Base-by-base conservation (phyloP, 1,284 basidiomycete species). In the Cryptococcus sp. region DNA sequence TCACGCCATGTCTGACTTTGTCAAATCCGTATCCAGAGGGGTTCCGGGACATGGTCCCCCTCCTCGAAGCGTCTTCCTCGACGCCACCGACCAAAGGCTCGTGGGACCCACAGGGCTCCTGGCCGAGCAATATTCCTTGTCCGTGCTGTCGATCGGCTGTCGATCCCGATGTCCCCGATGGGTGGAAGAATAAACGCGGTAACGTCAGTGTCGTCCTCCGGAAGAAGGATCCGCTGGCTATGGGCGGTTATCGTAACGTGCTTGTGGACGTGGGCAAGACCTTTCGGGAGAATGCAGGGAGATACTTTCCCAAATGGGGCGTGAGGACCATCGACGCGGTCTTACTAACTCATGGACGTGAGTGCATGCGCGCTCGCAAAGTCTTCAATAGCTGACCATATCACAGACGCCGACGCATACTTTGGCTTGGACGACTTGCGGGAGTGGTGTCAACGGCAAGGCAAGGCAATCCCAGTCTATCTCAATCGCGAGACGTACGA, bases 201-300 rank as follows among this genome's bases (percentile, higher is more conserved):
- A 80, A 80, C 62, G 77, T 76, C 11, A 68, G 71, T 23, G 66
- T 73, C 6, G 60, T 79, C 8, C 47, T 79, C 3, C 58, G 74
- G 38, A 71, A 67, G 50, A 57, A 65, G 49, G 31, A 35, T 35
- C 31, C 31, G 8, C 65, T 50, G 5, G 17, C 19, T 8, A 61
- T 69, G 42, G 74, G 72, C 15, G 57, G 64, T 53, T 75, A 68
- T 64, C 70, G 68, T 57, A 80, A 78, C 45, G 68, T 80, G 25
- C 61, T 81, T n/a, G 72, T 81, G 7, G 80, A 81, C 59, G 79
- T 79, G 15, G 80, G 78, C 38, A 80, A 80, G 68, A 78, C 75
- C n/a, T 80, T 80, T 59, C 64, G 76, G 53, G 73, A 78, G 51
- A 68, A 77, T 57, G 76, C 78, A 31, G 63, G 66, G 35, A 66